Evolutionary conservation across 768 basidiomycete genomes (phyloP), one percentile per base, ranked within the genome.

Genomic region (Asterophora lycoperdoides): DNA sequence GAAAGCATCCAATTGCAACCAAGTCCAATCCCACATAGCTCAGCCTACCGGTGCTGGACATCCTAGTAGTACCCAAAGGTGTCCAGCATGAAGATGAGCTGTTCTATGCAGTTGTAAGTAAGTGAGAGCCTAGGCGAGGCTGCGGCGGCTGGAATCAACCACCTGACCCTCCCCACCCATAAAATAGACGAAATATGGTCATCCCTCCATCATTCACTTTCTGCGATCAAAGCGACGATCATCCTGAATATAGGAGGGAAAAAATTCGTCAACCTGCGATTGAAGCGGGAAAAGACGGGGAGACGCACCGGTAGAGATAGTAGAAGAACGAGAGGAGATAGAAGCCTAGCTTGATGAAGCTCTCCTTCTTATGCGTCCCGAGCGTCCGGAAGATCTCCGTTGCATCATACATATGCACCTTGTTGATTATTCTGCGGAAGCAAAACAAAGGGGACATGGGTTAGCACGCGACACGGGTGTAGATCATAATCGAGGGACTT

Each of bases 351-450:
- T 95, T 96, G 68, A 93, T 78, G 63, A 96, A 95, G 58, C 86
- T 86, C 72, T 94, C 95, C 63, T 92, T 96, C 75, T 99, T 99
- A 72, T 98, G 96, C 34, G 79, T 83, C 11, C 86, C 80, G 40
- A 98, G 71, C 48, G 94, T 93, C 57, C 96, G 81, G 79, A 99
- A 99, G 56, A 98, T 99, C 72, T 99, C 96, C 18, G 95, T 98
- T 46, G 96, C 96, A 64, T 99, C 96, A 64, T 96, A 98, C 92
- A 97, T 95, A 71, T 98, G 94, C 62, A 86, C 86, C 64, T 92
- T 91, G 66, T 84, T 84, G 57, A 86, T 80, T 64, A 97, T 93
- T 71, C 93, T 96, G 62, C 8, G 48, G 20, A 45, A 49, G 36
- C 18, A 40, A 57, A 44, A 26, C 23, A 6, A 23, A 23, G 46